Conservation (phyloP, 768 basidiomycete species). For the Pleurotus djamor region DNA sequence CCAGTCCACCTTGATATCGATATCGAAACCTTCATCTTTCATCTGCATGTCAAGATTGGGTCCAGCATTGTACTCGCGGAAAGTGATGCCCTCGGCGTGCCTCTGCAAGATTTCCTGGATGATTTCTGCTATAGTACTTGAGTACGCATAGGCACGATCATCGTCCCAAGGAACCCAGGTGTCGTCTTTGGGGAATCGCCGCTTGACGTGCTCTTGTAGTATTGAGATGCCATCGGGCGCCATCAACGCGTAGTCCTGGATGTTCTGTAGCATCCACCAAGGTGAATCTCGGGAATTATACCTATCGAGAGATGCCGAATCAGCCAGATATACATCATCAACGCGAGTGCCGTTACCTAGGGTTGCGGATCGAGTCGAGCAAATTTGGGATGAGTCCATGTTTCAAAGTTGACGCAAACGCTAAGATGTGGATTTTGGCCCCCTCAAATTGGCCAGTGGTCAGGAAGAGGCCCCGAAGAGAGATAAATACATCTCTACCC, state of each 20-base stretch:
- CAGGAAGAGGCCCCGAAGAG: constrained; percentile 88
- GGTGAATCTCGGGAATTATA: constrained; percentile 98
- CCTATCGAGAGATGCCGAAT: constrained; percentile 29
- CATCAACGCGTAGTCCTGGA: constrained; percentile 86
- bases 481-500: constrained; percentile 96
- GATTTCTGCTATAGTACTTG: constrained; percentile 87
- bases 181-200: constrained; percentile 95
- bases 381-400: constrained; percentile 97
- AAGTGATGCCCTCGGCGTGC: constrained; percentile 88
- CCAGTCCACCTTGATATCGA: constrained; percentile 96
- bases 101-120: constrained; percentile 96
- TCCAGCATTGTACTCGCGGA: constrained; percentile 96
- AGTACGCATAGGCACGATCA: constrained; percentile 74
- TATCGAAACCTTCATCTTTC: constrained; percentile 89
- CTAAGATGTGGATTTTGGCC: constrained; percentile 87
- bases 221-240: constrained; percentile 85
- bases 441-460: constrained; percentile 87
- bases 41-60: constrained; percentile 98
- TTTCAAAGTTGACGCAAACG: constrained; percentile 91
- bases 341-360: constrained; percentile 51
- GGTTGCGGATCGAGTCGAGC: constrained; percentile 83
- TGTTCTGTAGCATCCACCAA: constrained; percentile 99
- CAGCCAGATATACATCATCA: neutral
- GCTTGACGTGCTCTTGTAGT: constrained; percentile 77
- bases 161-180: constrained; percentile 94